Evolutionary conservation across 257 asterid species (phyloP).

Genomic region (Scutellaria galericulata): DNA sequence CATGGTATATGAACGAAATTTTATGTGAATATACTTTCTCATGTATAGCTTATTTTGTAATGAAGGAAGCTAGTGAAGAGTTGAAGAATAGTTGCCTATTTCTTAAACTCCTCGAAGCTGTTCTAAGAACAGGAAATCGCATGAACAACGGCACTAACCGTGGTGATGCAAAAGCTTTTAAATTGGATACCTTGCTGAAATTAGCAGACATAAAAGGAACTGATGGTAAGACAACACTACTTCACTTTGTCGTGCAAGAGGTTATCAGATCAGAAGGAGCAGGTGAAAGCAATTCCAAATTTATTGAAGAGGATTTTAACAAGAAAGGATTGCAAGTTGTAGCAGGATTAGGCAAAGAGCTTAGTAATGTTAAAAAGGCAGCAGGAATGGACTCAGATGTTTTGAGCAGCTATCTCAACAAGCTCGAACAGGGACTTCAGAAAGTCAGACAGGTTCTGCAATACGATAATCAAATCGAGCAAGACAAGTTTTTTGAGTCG

Average conservation of each 20-base stretch:
- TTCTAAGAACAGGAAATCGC: constrained; percentile 80
- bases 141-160: constrained; percentile 87
- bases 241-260: constrained; percentile 93
- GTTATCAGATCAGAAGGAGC: constrained; percentile 78
- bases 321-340: constrained; percentile 73
- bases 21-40: background rate
- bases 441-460: constrained; percentile 60
- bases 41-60: constrained; percentile 29
- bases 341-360: constrained; percentile 77
- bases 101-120: constrained; percentile 90
- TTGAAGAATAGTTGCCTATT: constrained; percentile 82
- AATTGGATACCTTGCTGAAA: constrained; percentile 79
- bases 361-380: constrained; percentile 71
- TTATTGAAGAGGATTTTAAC: constrained; percentile 66
- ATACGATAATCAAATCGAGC: constrained; percentile 52
- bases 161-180: constrained; percentile 87
- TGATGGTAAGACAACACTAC: constrained; percentile 90
- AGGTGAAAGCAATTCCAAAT: constrained; percentile 37
- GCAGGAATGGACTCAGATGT: constrained; percentile 95
- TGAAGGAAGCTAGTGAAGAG: constrained; percentile 86
- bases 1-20: background rate
- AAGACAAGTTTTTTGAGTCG: constrained; percentile 65
- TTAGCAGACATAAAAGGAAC: constrained; percentile 85
- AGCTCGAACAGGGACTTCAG: constrained; percentile 80
- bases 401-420: constrained; percentile 68